A percentile compares a stretch with the other conserved stretches of the same genome.
Conservation (phyloP, 345 rosid species). For the Tarenaya hassleriana region DNA sequence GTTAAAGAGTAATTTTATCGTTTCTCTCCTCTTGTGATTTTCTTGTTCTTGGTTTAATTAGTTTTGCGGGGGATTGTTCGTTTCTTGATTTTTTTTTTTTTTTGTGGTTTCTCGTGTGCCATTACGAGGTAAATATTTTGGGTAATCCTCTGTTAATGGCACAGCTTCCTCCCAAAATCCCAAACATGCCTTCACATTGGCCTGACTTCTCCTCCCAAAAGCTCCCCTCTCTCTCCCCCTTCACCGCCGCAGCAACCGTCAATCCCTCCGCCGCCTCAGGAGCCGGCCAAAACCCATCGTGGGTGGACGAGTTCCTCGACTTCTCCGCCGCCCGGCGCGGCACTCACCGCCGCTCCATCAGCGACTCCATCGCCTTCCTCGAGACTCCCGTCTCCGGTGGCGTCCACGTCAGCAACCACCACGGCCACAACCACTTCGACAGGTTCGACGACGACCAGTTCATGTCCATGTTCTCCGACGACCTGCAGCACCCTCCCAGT, state of each 20-base stretch:
- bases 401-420: constrained; percentile 5
- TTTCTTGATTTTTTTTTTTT: not conserved
- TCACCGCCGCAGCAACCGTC: not conserved
- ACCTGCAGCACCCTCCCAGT: constrained; percentile 19
- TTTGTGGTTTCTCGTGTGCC: not conserved
- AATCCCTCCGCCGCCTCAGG: constrained; percentile 8
- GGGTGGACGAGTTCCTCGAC: constrained; percentile 89
- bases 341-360: constrained; percentile 65
- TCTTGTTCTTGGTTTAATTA: not conserved
- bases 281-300: constrained; percentile 41
- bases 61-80: not conserved
- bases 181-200: constrained; percentile 50
- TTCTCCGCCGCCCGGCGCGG: constrained; percentile 59
- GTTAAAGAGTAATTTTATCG: not conserved
- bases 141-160: constrained; percentile 30
- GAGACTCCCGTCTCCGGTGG: constrained; percentile 31
- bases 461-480: constrained; percentile 71
- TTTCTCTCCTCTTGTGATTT: constrained; percentile 8
- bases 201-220: constrained; percentile 44
- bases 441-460: constrained; percentile 76
- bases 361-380: constrained; percentile 69
- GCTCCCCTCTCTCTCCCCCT: constrained; percentile 25
- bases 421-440: constrained; percentile 37
- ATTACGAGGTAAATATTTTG: not conserved
- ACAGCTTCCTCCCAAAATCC: constrained; percentile 58